Conservation (phyloP, 2,329 filamentous ascomycete genomes). For the Dryadomyces quercivorus region DNA sequence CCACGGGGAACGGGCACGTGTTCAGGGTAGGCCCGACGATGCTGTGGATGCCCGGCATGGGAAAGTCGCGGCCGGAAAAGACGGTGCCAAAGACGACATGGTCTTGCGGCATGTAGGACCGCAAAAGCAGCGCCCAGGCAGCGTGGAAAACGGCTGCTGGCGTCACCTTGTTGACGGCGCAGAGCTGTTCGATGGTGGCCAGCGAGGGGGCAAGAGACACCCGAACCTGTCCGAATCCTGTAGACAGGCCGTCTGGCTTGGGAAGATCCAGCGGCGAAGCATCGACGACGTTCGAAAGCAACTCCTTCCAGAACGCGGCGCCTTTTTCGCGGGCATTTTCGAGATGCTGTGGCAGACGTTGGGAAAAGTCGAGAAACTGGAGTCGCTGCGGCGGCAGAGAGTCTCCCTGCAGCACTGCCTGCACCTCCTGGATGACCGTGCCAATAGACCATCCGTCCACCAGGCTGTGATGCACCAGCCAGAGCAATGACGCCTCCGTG, state of each 20-base stretch:
- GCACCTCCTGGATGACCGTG: background rate
- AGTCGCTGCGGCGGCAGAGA: background rate
- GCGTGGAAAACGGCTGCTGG: constrained; percentile 11
- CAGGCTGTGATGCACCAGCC: background rate
- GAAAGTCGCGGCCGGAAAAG: background rate
- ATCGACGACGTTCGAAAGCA: background rate
- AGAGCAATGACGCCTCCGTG: background rate
- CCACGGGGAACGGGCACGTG: background rate
- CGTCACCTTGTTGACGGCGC: background rate
- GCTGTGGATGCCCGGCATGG: background rate
- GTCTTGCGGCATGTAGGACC: constrained; percentile 19
- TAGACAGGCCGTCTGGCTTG: background rate
- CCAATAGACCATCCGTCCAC: background rate
- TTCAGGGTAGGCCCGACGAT: constrained; percentile 2
- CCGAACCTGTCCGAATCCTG: too few species aligned
- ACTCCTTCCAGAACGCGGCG: background rate
- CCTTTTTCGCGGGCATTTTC: too few species aligned
- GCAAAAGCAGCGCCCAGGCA: constrained; percentile 8
- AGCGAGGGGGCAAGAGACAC: background rate
- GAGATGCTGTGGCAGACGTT: background rate
- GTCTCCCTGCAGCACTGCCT: background rate
- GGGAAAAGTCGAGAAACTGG: background rate
- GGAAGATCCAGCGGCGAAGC: background rate
- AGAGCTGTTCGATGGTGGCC: background rate
- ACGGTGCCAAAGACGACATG: background rate